Conservation (phyloP, 768 basidiomycete species). For the Tricholoma furcatifolium region DNA sequence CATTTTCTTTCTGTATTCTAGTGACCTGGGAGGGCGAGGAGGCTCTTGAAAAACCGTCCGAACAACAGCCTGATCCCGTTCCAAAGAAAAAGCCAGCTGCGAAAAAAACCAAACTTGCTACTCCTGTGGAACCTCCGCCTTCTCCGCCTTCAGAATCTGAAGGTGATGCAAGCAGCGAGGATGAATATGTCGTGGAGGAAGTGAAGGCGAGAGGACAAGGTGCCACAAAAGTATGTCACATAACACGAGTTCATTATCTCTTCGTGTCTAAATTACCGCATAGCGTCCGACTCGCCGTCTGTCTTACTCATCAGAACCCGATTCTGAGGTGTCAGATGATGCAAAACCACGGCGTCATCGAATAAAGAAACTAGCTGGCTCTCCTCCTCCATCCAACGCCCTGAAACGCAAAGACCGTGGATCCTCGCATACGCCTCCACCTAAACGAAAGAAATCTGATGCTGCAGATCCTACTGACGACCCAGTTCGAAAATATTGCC, state of each 20-base stretch:
- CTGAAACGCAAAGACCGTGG: conserved; percentile 57
- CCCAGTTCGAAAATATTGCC: conserved; percentile 76
- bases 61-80: conserved; percentile 27
- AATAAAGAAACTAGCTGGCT: conserved; percentile 26
- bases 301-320: conserved; percentile 42
- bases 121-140: conserved; percentile 16
- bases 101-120: conserved; percentile 21
- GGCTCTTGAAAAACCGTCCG: conserved; percentile 46
- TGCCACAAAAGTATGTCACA: conserved; percentile 44
- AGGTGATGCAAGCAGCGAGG: conserved; percentile 55
- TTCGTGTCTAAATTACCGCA: conserved; percentile 6
- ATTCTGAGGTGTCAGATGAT: conserved; percentile 33
- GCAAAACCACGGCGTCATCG: conserved; percentile 27
- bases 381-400: conserved; percentile 30
- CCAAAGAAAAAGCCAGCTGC: conserved; percentile 29
- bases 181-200: conserved; percentile 65
- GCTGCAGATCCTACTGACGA: conserved; percentile 53
- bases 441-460: conserved; percentile 48
- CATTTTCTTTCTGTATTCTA: conserved; percentile 30
- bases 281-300: conserved; percentile 45
- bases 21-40: conserved; percentile 75
- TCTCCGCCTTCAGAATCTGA: conserved; percentile 45
- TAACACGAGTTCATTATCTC: conserved; percentile 13
- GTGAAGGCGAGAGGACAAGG: conserved; percentile 31
- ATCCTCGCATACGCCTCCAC: conserved; percentile 35